A percentile compares a stretch with the other conserved stretches of the same genome.
Evolutionary conservation across 1,284 basidiomycete species (phyloP).

Genomic region (Ganoderma boninense): DNA sequence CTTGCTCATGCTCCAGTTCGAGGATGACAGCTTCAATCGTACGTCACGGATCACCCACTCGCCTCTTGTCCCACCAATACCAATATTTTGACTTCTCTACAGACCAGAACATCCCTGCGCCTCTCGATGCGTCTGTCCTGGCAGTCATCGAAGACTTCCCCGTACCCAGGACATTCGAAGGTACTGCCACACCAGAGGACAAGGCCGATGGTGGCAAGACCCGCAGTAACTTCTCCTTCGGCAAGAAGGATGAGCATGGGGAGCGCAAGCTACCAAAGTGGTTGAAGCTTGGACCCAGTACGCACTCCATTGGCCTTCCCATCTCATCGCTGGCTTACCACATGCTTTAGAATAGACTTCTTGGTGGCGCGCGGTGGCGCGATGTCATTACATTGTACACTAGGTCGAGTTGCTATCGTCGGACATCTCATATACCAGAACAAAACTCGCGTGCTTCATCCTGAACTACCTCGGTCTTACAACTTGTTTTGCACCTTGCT

Average conservation of each 20-base stretch:
- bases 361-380: background rate
- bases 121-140: conserved; percentile 66
- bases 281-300: conserved; percentile 62
- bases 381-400: conserved; percentile 6
- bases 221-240: conserved; percentile 17
- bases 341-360: background rate
- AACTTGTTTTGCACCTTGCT: background rate
- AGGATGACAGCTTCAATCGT: conserved; percentile 79
- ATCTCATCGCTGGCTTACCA: background rate
- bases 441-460: background rate
- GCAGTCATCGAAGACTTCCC: conserved; percentile 71
- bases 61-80: background rate
- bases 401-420: conserved; percentile 5
- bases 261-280: conserved; percentile 79
- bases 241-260: conserved; percentile 22
- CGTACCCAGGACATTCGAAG: conserved; percentile 50
- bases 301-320: conserved; percentile 7
- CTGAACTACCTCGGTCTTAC: background rate
- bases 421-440: conserved; percentile 1
- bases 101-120: conserved; percentile 59
- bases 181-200: conserved; percentile 22
- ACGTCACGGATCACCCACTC: conserved; percentile 27
- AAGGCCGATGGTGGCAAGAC: conserved; percentile 35
- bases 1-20: conserved; percentile 79
- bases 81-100: background rate